Conservation (phyloP, 2,329 filamentous ascomycete genomes). For the Diaporthe amygdali region DNA sequence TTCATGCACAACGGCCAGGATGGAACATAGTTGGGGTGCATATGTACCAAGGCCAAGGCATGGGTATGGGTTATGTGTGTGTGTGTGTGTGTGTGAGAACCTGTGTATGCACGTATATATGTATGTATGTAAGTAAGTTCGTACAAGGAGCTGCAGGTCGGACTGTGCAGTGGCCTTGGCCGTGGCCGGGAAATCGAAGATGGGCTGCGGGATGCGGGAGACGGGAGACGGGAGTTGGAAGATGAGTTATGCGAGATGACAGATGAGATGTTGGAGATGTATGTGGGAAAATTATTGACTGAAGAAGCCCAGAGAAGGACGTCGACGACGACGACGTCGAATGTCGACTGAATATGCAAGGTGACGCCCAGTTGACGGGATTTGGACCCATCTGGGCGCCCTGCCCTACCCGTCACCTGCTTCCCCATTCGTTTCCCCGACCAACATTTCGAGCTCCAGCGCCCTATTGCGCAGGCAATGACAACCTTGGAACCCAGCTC, state of each 20-base stretch:
- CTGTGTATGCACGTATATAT: no score
- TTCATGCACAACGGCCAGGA: not conserved
- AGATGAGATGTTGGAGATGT: no score
- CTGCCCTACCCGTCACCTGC: not conserved
- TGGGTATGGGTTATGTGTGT: no score
- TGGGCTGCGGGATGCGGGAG: no score
- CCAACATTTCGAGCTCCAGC: not conserved
- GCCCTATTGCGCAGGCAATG: not conserved
- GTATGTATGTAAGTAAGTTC: not conserved
- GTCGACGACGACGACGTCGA: not conserved
- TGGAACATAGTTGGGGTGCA: not conserved
- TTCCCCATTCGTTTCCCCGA: not conserved
- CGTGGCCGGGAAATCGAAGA: not conserved
- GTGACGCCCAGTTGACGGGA: slow-evolving; percentile 5
- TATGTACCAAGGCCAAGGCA: no score
- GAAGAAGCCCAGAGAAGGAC: not conserved
- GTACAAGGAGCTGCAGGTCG: not conserved
- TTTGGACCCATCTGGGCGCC: no score
- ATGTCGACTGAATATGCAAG: not conserved
- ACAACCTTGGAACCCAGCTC: no score
- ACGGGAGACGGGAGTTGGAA: not conserved
- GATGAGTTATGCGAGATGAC: slow-evolving; percentile 2
- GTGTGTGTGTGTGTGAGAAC: not conserved
- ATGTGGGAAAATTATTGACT: not conserved
- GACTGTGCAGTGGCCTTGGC: not conserved